Base-by-base conservation (phyloP, 2,329 filamentous ascomycete genomes). In the Xylaria polymorpha region DNA sequence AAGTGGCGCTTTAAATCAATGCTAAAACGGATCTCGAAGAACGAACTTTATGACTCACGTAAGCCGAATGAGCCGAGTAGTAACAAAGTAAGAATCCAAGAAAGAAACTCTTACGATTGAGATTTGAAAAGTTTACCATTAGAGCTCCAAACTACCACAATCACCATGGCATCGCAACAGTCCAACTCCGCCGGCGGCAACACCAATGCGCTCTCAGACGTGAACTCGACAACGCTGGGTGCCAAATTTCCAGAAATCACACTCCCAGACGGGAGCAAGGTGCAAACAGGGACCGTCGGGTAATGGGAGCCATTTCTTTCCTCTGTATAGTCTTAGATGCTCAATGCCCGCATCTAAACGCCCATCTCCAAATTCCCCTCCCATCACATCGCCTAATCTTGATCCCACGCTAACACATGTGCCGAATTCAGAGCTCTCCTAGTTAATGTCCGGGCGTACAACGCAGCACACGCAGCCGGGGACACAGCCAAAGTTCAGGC, bases 231-330 rank as follows among this genome's bases (percentile, higher is more conserved):
- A 10, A 74, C 72, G 0, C 22, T 77, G 3, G 74, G 77, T 32
- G 72, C 65, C 39, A 70, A 72, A 20, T 74, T 78, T 63, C 76
- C 76, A 6, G 74, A 77, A 53, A 73, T 77, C 50, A 74, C 74
- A 9, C 64, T 78, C 18, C 69, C 74, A 20, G 73, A 77, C 57
- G 75, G 76, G 25, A 75, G 66, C 48, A 73, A 72, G 53, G 75
- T 78, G 37, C 76, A 77, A 51, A 78, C 76, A 1, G 76, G 76
- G 20, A 78, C 77, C 0, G 71, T 77, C 9, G 75, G 75, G 75
- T 76, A 41, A 59, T 74, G 59, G 7, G n/a, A 12, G 1, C 10
- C 50, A 39, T 20, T 35, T 18, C 15, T 43, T 51, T 32, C 32
- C 2, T 41, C 46, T 29, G 7, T 39, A 10, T 14, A 56, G 35